These are phyloP conservation scores for Wickerhamomyces subpelliculosus DNA, from an alignment of 805 yeast genomes.

Conservation along the genomic window DNA sequence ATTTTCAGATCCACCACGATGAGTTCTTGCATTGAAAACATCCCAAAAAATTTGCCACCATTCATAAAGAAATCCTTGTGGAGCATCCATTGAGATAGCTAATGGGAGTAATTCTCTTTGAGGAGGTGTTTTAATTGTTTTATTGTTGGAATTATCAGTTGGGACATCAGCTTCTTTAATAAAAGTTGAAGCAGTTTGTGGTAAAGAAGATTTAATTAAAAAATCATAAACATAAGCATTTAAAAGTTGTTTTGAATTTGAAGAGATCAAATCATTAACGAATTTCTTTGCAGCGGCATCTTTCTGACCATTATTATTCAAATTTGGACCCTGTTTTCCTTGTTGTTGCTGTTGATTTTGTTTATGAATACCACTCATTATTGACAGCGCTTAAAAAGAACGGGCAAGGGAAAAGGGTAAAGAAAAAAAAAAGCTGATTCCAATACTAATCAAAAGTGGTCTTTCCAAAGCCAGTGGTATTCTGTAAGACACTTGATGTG, in stretches of 20 bases:
- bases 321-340: neutral
- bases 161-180: constrained; percentile 68
- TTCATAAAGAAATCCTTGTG: constrained; percentile 80
- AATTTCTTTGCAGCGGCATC: constrained; percentile 1
- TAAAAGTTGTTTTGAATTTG: constrained; percentile 42
- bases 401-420: no score
- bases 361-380: no score
- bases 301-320: no score
- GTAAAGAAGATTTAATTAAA: constrained; percentile 63
- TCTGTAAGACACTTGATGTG: no score
- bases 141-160: constrained; percentile 14
- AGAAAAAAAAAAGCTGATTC: no score
- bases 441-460: no score
- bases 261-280: constrained; percentile 20
- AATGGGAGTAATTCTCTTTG: constrained; percentile 40
- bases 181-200: constrained; percentile 67
- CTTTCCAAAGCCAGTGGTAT: no score
- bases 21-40: constrained; percentile 74
- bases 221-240: constrained; percentile 88
- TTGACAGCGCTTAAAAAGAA: no score
- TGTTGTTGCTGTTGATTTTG: neutral
- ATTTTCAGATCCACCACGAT: constrained; percentile 50
- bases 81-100: constrained; percentile 65
- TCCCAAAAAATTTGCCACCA: constrained; percentile 99
- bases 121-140: constrained; percentile 16